Evolutionary conservation across 331 rosid genomes (phyloP), one percentile per base, ranked within the genome.

Genomic region (Saraca asoca): DNA sequence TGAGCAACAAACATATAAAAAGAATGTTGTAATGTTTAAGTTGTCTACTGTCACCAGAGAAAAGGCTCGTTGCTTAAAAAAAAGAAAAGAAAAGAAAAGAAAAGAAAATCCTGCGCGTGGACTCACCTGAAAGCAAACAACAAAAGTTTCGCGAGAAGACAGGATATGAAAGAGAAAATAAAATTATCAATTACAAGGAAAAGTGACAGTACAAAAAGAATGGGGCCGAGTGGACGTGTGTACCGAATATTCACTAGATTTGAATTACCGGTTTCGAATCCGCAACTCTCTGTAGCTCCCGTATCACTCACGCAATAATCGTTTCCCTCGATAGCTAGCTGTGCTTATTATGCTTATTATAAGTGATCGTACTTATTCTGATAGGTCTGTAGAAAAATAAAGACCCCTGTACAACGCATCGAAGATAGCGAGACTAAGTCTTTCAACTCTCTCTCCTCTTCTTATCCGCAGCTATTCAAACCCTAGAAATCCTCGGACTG

Each of bases 371-470:
- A 29, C 75, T 66, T 84, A 81, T 89, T 73, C 84, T 74, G 89
- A 80, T 71, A 55, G 78, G 87, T 75, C 83, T 64, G 89, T 88
- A 73, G 82, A 81, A 79, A 77, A 73, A 53, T 85, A 72, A 78
- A 77, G 88, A 71, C 79, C 75, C 77, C 83, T 73, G 86, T 65
- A 74, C 79, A 79, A 73, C 68, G 95, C 93, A 81, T 91, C 87
- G 87, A 78, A 88, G 87, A 83, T 77, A 78, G 90, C 89, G 88
- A 84, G 87, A 73, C 85, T 77, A 9, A 65, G 82, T 70, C 71
- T 70, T 68, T 66, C 58, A 34, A 9, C 58, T 80, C 48, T 56
- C 70, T 46, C 56, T 54, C 64, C 70, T 53, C 75, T 49, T 72
- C 79, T 77, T 71, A 61, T 66, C 79, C 77, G 86, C 85, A 77